Conservation (phyloP, 352 stramenopile species). For the Phytopythium ostracodes region DNA sequence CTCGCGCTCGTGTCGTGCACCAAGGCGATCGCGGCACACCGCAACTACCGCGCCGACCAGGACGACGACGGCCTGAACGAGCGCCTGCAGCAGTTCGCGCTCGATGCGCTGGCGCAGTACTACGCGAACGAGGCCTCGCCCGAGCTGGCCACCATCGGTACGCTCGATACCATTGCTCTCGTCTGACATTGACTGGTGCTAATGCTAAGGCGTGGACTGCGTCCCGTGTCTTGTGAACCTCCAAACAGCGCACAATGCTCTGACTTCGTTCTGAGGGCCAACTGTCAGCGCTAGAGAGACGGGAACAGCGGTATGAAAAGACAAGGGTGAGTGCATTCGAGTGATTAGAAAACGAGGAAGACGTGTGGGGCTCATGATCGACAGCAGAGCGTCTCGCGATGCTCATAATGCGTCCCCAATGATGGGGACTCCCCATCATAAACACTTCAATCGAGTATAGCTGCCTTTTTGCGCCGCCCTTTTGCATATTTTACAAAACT, state of each 20-base stretch:
- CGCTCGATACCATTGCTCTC: not conserved
- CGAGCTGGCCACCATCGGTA: slow-evolving; percentile 45
- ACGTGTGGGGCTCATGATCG: not conserved
- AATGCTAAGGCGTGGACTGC: not conserved
- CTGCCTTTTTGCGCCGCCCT: not conserved
- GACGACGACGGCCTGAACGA: slow-evolving; percentile 57
- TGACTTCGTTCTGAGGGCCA: slow-evolving; percentile 5
- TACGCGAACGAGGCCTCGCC: slow-evolving; percentile 32
- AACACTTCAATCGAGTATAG: not conserved
- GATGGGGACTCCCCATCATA: too few species aligned
- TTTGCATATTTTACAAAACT: not conserved
- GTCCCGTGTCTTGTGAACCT: not conserved
- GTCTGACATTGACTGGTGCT: too few species aligned
- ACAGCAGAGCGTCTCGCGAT: not conserved
- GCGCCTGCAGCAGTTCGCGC: slow-evolving; percentile 47
- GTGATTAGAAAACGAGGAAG: not conserved
- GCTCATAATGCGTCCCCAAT: too few species aligned
- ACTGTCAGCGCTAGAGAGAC: too few species aligned
- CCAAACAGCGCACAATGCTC: not conserved
- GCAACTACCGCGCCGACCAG: slow-evolving; percentile 35
- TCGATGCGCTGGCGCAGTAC: slow-evolving; percentile 33
- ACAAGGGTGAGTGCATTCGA: not conserved
- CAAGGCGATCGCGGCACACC: slow-evolving; percentile 42
- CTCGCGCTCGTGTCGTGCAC: slow-evolving; percentile 51
- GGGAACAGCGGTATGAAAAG: not conserved